phyloP scores from a whole-genome alignment of 208 protist genomes.

The Crithidia expoeki region DNA sequence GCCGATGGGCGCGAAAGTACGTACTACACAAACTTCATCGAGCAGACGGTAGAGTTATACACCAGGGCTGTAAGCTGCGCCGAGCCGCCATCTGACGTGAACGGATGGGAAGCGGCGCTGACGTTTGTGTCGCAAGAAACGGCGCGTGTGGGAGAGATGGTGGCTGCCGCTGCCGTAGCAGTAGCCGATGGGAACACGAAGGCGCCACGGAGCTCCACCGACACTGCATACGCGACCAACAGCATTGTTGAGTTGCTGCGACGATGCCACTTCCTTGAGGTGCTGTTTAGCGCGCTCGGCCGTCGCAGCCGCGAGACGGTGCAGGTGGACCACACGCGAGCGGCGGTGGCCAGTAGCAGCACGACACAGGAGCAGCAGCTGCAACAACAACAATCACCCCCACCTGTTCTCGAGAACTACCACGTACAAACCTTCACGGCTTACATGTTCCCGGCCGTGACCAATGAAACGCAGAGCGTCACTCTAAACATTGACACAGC shows the following conservation, averaged over 20 bases:
- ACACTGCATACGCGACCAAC: neutral
- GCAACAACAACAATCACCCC: neutral
- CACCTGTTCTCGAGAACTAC: constrained; percentile 6
- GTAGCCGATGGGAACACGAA: no score
- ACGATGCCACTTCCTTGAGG: constrained; percentile 26
- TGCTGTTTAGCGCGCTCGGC: constrained; percentile 5
- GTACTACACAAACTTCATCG: constrained; percentile 11
- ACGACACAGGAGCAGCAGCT: neutral
- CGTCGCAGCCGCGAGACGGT: neutral
- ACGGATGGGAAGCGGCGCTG: neutral
- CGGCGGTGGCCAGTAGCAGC: neutral
- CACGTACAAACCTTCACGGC: constrained; percentile 51
- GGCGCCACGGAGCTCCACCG: no score
- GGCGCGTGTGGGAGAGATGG: neutral
- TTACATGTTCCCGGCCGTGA: constrained; percentile 51
- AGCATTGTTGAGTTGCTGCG: constrained; percentile 16
- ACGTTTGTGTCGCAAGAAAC: neutral
- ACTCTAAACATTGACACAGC: constrained; percentile 50
- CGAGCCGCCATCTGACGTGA: neutral
- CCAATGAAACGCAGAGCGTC: constrained; percentile 24
- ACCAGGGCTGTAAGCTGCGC: neutral
- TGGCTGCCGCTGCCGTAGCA: neutral
- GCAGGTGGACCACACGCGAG: neutral
- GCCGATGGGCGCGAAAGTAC: neutral
- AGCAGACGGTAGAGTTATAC: neutral